phyloP scores from a whole-genome alignment of 352 stramenopile species.

The Phytophthora tubulina region DNA sequence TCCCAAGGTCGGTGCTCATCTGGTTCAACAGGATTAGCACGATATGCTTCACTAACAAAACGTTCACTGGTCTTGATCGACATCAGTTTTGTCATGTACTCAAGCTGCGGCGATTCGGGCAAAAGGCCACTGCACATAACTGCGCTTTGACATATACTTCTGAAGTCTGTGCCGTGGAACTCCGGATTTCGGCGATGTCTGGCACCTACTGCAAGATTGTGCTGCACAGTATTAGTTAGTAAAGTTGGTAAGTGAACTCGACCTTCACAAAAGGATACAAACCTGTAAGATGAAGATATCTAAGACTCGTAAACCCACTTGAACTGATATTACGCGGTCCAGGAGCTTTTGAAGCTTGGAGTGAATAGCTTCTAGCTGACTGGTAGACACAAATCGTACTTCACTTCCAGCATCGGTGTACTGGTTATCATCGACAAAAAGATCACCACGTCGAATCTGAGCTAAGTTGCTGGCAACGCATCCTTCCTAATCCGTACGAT shows the following conservation, averaged over 20 bases:
- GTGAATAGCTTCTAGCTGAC: conserved; percentile 17
- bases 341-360: conserved; percentile 17
- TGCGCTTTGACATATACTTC: not conserved
- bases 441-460: not conserved
- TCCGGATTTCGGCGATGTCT: not conserved
- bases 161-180: conserved; percentile 10
- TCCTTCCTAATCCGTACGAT: conserved; percentile 4
- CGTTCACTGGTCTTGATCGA: not conserved
- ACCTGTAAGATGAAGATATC: conserved; percentile 27
- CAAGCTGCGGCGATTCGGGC: not conserved
- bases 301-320: conserved; percentile 20
- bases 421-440: not conserved
- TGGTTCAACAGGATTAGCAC: not conserved
- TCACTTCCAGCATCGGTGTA: not conserved
- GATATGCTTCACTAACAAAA: not conserved
- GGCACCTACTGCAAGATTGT: conserved; percentile 10
- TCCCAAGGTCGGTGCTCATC: not conserved
- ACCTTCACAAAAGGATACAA: not conserved
- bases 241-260: not conserved
- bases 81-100: conserved; percentile 5
- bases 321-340: conserved; percentile 3
- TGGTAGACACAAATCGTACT: conserved; percentile 17
- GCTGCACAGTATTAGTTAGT: conserved; percentile 2
- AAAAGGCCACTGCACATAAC: conserved; percentile 4
- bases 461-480: conserved; percentile 3